Evolutionary conservation across 2,329 filamentous ascomycete genomes (phyloP).

Genomic region (Fusarium bulbicola): DNA sequence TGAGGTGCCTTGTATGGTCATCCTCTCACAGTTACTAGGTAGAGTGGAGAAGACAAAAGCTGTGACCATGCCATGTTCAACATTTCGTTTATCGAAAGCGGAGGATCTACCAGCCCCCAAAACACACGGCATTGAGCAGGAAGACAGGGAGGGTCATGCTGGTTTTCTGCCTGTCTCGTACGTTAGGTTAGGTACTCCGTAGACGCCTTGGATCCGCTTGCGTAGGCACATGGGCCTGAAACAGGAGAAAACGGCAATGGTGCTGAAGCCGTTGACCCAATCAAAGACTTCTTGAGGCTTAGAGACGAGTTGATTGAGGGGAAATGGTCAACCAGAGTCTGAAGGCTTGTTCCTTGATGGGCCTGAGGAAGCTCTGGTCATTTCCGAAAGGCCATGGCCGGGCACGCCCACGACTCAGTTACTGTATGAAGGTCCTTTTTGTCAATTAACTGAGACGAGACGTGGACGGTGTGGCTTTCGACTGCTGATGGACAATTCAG

Average conservation of each 20-base stretch:
- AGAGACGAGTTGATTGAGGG: slow-evolving; percentile 6
- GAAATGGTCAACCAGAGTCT: slow-evolving; percentile 17
- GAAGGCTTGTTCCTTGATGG: not conserved
- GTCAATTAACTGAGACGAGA: not conserved
- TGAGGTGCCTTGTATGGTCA: not conserved
- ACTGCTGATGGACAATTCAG: not conserved
- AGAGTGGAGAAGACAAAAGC: slow-evolving; percentile 10
- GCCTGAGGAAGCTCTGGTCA: slow-evolving; percentile 24
- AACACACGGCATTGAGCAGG: slow-evolving; percentile 16
- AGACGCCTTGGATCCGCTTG: slow-evolving; percentile 25
- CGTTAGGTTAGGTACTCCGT: not conserved
- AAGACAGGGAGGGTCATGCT: slow-evolving; percentile 10
- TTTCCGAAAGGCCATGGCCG: slow-evolving; percentile 14
- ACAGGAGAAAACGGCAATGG: slow-evolving; percentile 34
- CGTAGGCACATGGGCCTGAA: slow-evolving; percentile 38
- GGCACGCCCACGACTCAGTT: slow-evolving; percentile 18
- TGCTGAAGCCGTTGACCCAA: slow-evolving; percentile 23
- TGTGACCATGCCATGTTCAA: slow-evolving; percentile 27
- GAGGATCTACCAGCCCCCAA: slow-evolving; percentile 33
- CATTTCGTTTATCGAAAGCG: slow-evolving; percentile 38
- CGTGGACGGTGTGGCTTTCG: not conserved
- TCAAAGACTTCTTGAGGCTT: slow-evolving; percentile 12
- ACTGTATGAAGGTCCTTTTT: not conserved
- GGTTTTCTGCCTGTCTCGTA: not conserved
- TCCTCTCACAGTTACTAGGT: not conserved